Evolutionary conservation across 2,329 filamentous ascomycete species (phyloP).

Genomic region (Talaromyces sp.): DNA sequence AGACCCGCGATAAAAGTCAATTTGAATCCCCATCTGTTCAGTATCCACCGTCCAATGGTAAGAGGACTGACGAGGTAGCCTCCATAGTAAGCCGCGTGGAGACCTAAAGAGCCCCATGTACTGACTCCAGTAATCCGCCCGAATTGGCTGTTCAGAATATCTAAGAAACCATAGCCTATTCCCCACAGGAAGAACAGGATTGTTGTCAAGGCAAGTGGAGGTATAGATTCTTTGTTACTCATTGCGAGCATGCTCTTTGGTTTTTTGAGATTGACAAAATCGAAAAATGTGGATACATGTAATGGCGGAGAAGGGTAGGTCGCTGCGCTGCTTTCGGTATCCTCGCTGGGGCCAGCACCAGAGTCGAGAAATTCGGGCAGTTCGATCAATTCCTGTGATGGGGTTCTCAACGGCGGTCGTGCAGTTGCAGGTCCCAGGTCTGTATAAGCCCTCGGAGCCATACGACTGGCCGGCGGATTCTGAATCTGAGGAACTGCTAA

Average conservation of each 20-base stretch:
- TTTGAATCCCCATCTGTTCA: slow-evolving; percentile 61
- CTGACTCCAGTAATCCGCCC: slow-evolving; percentile 46
- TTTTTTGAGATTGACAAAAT: slow-evolving; percentile 58
- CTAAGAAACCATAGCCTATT: slow-evolving; percentile 81
- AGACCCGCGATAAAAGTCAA: slow-evolving; percentile 59
- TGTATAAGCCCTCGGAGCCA: slow-evolving; percentile 14
- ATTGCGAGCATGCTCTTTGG: slow-evolving; percentile 58
- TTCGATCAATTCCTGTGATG: slow-evolving; percentile 22
- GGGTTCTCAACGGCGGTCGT: slow-evolving; percentile 12
- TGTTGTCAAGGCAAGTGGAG: slow-evolving; percentile 63
- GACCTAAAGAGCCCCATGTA: slow-evolving; percentile 40
- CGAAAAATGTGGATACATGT: slow-evolving; percentile 55
- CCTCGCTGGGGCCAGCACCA: slow-evolving; percentile 40
- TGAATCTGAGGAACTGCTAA: neutral
- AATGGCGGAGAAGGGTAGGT: slow-evolving; percentile 31
- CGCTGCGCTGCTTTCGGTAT: slow-evolving; percentile 35
- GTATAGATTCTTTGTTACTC: slow-evolving; percentile 55
- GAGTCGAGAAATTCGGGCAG: slow-evolving; percentile 54
- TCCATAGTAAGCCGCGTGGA: slow-evolving; percentile 58
- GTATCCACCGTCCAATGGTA: slow-evolving; percentile 52
- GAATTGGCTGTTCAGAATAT: slow-evolving; percentile 68
- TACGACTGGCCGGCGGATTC: neutral
- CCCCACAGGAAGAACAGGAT: slow-evolving; percentile 87
- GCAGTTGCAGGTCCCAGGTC: slow-evolving; percentile 19
- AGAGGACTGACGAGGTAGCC: slow-evolving; percentile 57